Percentiles rank a stretch among this genome's conserved stretches.
phyloP scores from a whole-genome alignment of 2,329 filamentous ascomycete species.

The Blumeriella jaapii region DNA sequence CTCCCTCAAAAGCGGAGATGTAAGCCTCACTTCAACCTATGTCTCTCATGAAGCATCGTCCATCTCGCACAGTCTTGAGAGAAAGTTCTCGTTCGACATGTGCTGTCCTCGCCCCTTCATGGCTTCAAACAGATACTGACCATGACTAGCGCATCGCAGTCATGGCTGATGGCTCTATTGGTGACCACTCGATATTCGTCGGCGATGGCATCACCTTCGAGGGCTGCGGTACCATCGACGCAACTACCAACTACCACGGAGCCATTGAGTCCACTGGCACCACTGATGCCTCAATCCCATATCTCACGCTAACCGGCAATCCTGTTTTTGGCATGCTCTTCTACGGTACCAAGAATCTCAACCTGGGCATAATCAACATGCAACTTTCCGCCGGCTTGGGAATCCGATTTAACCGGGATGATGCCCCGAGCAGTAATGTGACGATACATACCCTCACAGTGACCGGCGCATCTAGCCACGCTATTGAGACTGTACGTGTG shows the following conservation, averaged over 20 bases:
- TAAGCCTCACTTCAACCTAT: no score
- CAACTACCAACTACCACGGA: neutral
- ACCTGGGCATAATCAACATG: slow-evolving; percentile 4
- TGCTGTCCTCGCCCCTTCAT: no score
- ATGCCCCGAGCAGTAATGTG: slow-evolving; percentile 3
- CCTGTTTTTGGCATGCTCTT: slow-evolving; percentile 2
- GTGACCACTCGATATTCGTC: neutral
- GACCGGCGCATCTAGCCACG: slow-evolving; percentile 6
- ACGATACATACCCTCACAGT: slow-evolving; percentile 1
- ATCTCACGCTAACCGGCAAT: slow-evolving; percentile 2
- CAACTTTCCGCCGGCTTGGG: slow-evolving; percentile 1
- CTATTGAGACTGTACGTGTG: slow-evolving; percentile 6
- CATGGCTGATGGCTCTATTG: slow-evolving; percentile 3
- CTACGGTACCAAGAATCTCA: slow-evolving; percentile 1
- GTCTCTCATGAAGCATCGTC: no score
- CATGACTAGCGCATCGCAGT: slow-evolving; percentile 2
- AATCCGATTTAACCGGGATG: slow-evolving; percentile 4
- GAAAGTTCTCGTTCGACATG: no score
- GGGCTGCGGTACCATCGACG: slow-evolving; percentile 5
- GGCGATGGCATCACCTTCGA: slow-evolving; percentile 5
- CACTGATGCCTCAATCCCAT: slow-evolving; percentile 2
- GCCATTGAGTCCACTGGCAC: slow-evolving; percentile 4
- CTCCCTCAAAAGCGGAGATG: no score
- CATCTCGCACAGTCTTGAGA: no score
- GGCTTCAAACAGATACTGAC: no score